Base-by-base conservation (phyloP, 1,284 basidiomycete species). In the Malassezia equina region DNA sequence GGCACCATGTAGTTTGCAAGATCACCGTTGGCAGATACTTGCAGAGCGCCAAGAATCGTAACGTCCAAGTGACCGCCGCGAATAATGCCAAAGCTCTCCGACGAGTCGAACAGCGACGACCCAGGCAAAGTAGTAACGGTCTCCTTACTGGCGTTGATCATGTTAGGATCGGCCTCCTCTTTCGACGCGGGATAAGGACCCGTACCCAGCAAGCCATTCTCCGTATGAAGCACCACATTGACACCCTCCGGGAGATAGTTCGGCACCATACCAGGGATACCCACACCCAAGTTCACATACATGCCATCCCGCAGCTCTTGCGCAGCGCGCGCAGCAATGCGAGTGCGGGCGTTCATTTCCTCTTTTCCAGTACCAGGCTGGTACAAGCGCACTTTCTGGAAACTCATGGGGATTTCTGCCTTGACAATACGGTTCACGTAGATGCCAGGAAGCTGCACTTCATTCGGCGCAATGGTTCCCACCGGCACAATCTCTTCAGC, bases 1-100 rank as follows among this genome's bases (percentile, higher is more conserved):
- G 90, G 90, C 65, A 95, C 89, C 90, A 94, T 95, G 75, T 88
- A 96, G 79, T 96, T 96, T 47, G 93, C 91, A 59, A 96, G 85
- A 73, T 96, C 90, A 89, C 83, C 93, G 21, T 83, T 83, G 64
- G 86, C 83, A 1, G 88, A 89, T 47, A 95, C 90, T 80, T 96
- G 85, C 84, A 96, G 89, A 2, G 91, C 90, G 41, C 84, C 84
- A 19, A 86, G 83, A 73, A 96, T 91, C 12, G 90, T 86, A 49
- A 94, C 86, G 70, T 96, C 84, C 57, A 96, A 83, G 76, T 96
- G 91, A 9, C 91, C 93, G 55, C 73, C 90, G 52, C 90, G 85
- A 76, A 94, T 91, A 88, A 94, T 94, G 32, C 86, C 86, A 70
- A 95, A 96, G 1, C 86, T 89, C 75, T 93, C 90, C 63, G 81